Base-by-base conservation (phyloP, 768 basidiomycete genomes). In the Austroboletus eburneus region DNA sequence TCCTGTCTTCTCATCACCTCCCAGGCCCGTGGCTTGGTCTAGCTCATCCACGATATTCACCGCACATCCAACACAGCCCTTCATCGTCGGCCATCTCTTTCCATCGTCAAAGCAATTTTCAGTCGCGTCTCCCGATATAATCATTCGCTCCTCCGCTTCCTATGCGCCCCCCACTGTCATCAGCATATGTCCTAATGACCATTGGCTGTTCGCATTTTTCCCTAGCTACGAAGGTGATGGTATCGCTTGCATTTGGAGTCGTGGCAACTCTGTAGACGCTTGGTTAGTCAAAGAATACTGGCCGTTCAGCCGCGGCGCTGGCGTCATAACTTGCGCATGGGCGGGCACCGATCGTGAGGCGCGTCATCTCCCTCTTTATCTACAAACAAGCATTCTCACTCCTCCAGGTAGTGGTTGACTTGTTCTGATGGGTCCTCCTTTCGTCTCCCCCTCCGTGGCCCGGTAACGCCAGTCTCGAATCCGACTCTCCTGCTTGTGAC, bases 141-240 rank as follows among this genome's bases (percentile, higher is more conserved):
- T 87, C 36, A 51, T 70, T n/a, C 61, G 68, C 18, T 66, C 75
- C 1, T 69, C 77, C 6, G 45, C 64, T 10, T 70, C 73, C 2
- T 88, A 81, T 59, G 74, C 76, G 16, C 79, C 86, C 7, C 80
- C 86, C 0, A 76, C 76, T 6, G 63, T 83, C 24, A 78, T 90
- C 41, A 77, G 79, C 7, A 72, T 80, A 17, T 76, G 80, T 5
- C 73, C 83, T 3, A 68, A 69, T 23, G 79, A 82, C 49, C 71
- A 74, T 39, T 84, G 77, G 79, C 59, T 90, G 5, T 88, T 87
- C 56, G 86, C 85, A 1, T 90, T 81, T 58, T 89, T 85, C 58
- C 85, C 86, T 10, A 72, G 81, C 33, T 68, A 68, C 24, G 74
- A 73, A 21, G 61, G 66, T 1, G 79, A 81, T 48, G 83, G 85